phyloP scores from a whole-genome alignment of 2,329 filamentous ascomycete species.

The Lachnellula suecica region DNA sequence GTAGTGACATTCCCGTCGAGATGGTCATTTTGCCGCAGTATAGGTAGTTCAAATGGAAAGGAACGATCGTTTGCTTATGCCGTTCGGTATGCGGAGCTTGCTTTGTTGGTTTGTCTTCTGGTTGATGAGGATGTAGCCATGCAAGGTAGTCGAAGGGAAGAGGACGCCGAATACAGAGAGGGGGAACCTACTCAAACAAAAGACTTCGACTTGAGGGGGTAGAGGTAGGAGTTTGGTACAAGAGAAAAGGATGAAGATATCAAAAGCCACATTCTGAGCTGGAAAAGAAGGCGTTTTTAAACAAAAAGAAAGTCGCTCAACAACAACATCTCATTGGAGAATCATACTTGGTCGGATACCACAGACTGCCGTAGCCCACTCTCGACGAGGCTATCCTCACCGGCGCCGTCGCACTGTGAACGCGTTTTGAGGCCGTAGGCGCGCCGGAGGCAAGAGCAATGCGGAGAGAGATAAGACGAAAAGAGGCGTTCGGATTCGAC shows the following conservation, averaged over 20 bases:
- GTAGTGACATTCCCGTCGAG: constrained; percentile 21
- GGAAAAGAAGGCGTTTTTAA: constrained; percentile 3
- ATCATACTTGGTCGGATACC: background rate
- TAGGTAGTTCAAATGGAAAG: too few relatives aligned
- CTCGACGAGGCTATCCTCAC: constrained; percentile 9
- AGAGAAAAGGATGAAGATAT: background rate
- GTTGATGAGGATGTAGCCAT: too few relatives aligned
- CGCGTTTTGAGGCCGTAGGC: constrained; percentile 17
- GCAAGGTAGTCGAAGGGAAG: too few relatives aligned
- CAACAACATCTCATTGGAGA: constrained; percentile 1
- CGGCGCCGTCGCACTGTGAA: constrained; percentile 8
- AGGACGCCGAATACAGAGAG: too few relatives aligned
- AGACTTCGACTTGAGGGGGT: too few relatives aligned
- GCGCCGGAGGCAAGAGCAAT: constrained; percentile 16
- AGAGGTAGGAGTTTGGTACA: background rate
- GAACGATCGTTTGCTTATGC: too few relatives aligned
- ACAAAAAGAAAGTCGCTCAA: constrained; percentile 4
- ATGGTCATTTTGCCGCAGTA: constrained; percentile 15
- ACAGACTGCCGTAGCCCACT: background rate
- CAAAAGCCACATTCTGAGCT: constrained; percentile 1
- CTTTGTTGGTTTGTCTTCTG: too few relatives aligned
- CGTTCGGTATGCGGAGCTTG: too few relatives aligned
- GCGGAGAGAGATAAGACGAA: constrained; percentile 13
- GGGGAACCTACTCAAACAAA: too few relatives aligned
- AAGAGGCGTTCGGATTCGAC: constrained; percentile 6